These are phyloP conservation scores for Babesia ovata DNA, from an alignment of 169 alveolate genomes.

Conservation along the genomic window DNA sequence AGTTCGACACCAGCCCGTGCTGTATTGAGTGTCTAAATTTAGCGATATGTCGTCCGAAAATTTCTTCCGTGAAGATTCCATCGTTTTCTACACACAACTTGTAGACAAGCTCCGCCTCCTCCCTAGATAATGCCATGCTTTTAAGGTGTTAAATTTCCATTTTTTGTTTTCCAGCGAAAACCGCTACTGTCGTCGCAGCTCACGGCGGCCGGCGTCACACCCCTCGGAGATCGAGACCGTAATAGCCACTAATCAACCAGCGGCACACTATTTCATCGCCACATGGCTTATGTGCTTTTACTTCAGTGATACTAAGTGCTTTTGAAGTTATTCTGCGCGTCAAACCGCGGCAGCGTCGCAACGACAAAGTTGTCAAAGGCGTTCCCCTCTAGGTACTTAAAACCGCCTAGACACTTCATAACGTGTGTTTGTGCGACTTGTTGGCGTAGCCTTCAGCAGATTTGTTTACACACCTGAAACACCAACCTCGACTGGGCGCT, in stretches of 20 bases:
- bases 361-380: conserved; percentile 58
- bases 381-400: conserved; percentile 53
- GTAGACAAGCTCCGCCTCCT: conserved; percentile 58
- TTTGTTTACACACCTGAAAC: not conserved
- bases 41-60: conserved; percentile 56
- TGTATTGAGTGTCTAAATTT: conserved; percentile 54
- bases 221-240: not conserved
- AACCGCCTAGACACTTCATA: conserved; percentile 69
- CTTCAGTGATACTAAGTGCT: conserved; percentile 15
- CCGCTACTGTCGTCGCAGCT: no score
- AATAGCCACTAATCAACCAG: not conserved
- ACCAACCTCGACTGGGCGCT: conserved; percentile 50
- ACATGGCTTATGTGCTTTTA: not conserved
- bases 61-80: conserved; percentile 55
- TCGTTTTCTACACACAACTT: conserved; percentile 62
- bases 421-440: conserved; percentile 62
- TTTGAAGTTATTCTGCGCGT: conserved; percentile 23
- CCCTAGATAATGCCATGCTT: conserved; percentile 35
- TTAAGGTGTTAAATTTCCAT: not conserved
- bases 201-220: not conserved
- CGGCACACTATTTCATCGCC: not conserved
- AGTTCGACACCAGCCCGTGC: conserved; percentile 42
- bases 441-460: conserved; percentile 39
- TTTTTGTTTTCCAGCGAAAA: no score
- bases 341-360: conserved; percentile 56